Base-by-base conservation (phyloP, 495 filamentous ascomycete species). In the Tuber umbilicatum region DNA sequence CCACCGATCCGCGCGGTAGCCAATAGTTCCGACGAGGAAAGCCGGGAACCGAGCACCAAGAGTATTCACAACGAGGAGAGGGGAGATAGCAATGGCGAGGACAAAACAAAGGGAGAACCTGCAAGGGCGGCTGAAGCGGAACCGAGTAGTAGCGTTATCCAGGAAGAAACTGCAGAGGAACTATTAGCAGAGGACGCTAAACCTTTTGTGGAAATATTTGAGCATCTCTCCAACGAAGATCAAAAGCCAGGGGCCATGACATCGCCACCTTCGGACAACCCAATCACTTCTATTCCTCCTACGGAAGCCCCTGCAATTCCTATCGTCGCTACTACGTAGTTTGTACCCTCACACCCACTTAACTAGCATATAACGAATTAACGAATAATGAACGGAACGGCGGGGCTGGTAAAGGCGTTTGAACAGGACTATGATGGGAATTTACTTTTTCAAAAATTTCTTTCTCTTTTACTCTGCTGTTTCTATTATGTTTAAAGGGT, bases 261-360 rank as follows among this genome's bases (percentile, higher is more conserved):
- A 27, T 45, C 73, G 43, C 73, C 17, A 5, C 42, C 71, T 42
- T 55, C 40, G 40, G 31, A 50, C 31, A 71, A 64, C 35, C 42
- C 55, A 39, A 23, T 42, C 68, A 40, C 72, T 17, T 70, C 69
- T 23, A 60, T 73, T 27, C 45, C 27, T 14, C 60, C 70, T 39
- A 43, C 69, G 35, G 73, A 60, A 38, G 21, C 69, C 37, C 35
- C 73, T 31, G 47, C 75, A 31, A 47, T 70, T 41, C 50, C 70
- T 37, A 35, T 68, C 23, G 43, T 78, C 21, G 71, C 72, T 45
- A 42, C 60, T 71, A 68, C 78, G 37, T 79, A 27, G 72, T 68
- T 60, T 50, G 43, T 77, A 55, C 39, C 47, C 23, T 69, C 45
- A 74, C 69, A 68, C 9, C 21, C 39, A 71, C 37, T 76, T 2